Conservation (phyloP, 2,329 filamentous ascomycete genomes). For the Pseudopyricularia javanii region DNA sequence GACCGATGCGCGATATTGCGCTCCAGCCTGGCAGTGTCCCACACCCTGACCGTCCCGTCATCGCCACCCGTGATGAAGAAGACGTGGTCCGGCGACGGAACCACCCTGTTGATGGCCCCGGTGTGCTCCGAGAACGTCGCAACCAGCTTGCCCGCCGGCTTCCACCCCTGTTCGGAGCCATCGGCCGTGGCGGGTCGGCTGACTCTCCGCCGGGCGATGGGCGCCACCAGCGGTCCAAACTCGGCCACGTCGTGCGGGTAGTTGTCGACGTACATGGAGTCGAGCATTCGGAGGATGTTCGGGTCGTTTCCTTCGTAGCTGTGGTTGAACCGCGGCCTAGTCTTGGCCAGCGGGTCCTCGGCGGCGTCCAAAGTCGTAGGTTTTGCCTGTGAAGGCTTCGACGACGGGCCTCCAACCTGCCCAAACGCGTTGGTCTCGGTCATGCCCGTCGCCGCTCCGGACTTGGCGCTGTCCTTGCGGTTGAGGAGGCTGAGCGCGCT, state of each 20-base stretch:
- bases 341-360: constrained; percentile 27
- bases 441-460: constrained; percentile 44
- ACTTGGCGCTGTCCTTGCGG: constrained; percentile 46
- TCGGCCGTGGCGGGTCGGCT: constrained; percentile 23
- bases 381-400: constrained; percentile 6
- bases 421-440: constrained; percentile 49
- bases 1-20: constrained; percentile 83
- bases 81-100: constrained; percentile 75
- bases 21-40: constrained; percentile 84
- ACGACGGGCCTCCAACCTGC: constrained; percentile 44
- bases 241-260: constrained; percentile 53
- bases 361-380: constrained; percentile 14
- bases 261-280: constrained; percentile 71
- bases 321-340: constrained; percentile 40
- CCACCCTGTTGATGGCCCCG: constrained; percentile 68
- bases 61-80: constrained; percentile 94
- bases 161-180: constrained; percentile 57
- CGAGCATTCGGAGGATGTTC: constrained; percentile 57
- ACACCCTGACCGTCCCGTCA: constrained; percentile 82
- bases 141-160: constrained; percentile 70
- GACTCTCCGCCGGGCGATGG: constrained; percentile 39
- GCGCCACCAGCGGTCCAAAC: constrained; percentile 71
- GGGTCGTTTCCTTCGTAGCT: constrained; percentile 75
- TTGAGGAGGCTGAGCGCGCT: constrained; percentile 49
- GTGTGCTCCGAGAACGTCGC: constrained; percentile 83